Evolutionary conservation across 192 early-diverging fungal genomes (phyloP), one percentile per base, ranked within the genome.

Genomic region (Kappamyces sp.): DNA sequence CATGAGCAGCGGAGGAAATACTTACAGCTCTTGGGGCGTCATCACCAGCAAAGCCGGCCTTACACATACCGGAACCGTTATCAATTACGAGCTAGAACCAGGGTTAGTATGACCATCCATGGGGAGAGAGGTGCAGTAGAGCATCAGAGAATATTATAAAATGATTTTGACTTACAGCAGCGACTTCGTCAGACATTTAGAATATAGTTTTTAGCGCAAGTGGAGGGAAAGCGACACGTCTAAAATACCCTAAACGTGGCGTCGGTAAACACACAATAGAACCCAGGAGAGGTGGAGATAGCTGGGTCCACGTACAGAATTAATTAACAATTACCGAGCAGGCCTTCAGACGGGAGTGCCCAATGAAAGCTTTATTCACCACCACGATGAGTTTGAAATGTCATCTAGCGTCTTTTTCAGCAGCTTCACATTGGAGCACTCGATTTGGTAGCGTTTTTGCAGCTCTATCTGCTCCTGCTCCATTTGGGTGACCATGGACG

Each of bases 21-120:
- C 57, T 59, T 55, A 71, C 76, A 61, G 80, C 80, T 51, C 80
- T 70, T 43, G 81, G 81, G 36, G 83, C 83, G 60, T 85, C 83
- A 61, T 85, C 83, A 63, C 83, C 83, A 64, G 81, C 83, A 54
- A 81, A 85, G 63, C 83, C 83, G 69, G 83, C 83, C 65, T 84
- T 85, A 75, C 83, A 85, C 83, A 84, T 85, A 58, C 83, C 83
- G 62, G 83, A 85, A 38, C 83, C 83, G 62, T 85, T 85, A 64
- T 85, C 83, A 66, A 84, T 84, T 42, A 84, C 80, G 43, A 77
- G 66, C 53, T 54, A 54, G 22, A 32, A 45, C 15, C 43, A 45
- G 53, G n/a, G n/a, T 54, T 34, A 54, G 7, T 39, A 11, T 22
- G 2, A 37, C 4, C 5, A n/a, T 49, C 5, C 35, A 52, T 3